Evolutionary conservation across 2,329 filamentous ascomycete genomes (phyloP).

Genomic region (Diplodia mutila): DNA sequence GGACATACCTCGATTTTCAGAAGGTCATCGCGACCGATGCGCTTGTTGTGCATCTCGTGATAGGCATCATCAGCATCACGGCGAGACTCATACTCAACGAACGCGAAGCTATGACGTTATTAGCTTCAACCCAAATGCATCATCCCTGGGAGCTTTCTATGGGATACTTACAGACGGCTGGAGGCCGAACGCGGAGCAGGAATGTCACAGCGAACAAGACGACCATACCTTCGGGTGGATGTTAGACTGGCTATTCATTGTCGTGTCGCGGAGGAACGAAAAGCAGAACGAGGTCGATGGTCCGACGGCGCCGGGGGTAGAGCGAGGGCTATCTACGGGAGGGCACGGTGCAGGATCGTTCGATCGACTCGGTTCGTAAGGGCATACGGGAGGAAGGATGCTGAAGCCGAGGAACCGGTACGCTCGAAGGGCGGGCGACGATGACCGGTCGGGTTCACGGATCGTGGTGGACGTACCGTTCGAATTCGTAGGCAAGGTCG

Average conservation of each 20-base stretch:
- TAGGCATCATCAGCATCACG: slow-evolving; percentile 99
- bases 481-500: slow-evolving; percentile 99
- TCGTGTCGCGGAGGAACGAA: slow-evolving; percentile 27
- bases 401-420: slow-evolving; percentile 31
- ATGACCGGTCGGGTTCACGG: slow-evolving; percentile 35
- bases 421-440: slow-evolving; percentile 27
- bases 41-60: slow-evolving; percentile 99
- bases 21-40: slow-evolving; percentile 90
- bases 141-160: slow-evolving; percentile 25
- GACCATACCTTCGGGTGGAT: slow-evolving; percentile 77
- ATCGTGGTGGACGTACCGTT: slow-evolving; percentile 86
- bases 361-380: slow-evolving; percentile 30
- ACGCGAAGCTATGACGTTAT: slow-evolving; percentile 72
- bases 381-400: slow-evolving; percentile 37
- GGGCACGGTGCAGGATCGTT: slow-evolving; percentile 43
- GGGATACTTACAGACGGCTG: slow-evolving; percentile 82
- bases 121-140: slow-evolving; percentile 25
- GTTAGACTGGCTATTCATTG: slow-evolving; percentile 43
- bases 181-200: slow-evolving; percentile 91
- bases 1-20: slow-evolving; percentile 90
- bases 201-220: slow-evolving; percentile 97
- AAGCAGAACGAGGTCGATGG: slow-evolving; percentile 30
- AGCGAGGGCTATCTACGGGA: slow-evolving; percentile 32
- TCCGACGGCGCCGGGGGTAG: slow-evolving; percentile 26
- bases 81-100: slow-evolving; percentile 98